Evolutionary conservation across 768 basidiomycete species (phyloP).

Genomic region (Infundibulicybe gibba): DNA sequence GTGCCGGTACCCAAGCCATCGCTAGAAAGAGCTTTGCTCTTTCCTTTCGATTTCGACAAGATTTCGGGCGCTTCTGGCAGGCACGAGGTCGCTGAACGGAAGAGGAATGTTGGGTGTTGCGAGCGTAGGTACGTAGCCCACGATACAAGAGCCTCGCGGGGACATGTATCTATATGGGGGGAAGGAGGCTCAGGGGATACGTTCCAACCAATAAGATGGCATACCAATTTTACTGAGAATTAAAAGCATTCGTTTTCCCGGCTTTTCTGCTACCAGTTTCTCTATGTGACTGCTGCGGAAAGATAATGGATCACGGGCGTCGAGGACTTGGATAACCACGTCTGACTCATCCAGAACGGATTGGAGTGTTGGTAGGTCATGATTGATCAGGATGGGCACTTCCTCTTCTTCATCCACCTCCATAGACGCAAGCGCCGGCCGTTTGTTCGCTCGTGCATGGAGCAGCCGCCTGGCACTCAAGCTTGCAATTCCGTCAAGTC

Average conservation of each 20-base stretch:
- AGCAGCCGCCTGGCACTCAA: slow-evolving; percentile 37
- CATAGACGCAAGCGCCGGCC: slow-evolving; percentile 19
- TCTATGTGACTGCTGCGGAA: slow-evolving; percentile 67
- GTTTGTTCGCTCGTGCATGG: slow-evolving; percentile 29
- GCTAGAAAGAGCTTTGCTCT: slow-evolving; percentile 36
- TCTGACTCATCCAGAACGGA: slow-evolving; percentile 76
- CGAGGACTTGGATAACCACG: slow-evolving; percentile 76
- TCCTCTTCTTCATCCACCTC: slow-evolving; percentile 48
- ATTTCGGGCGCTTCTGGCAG: slow-evolving; percentile 35
- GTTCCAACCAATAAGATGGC: slow-evolving; percentile 19
- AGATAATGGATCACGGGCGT: slow-evolving; percentile 78
- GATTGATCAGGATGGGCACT: slow-evolving; percentile 59
- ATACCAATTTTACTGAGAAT: slow-evolving; percentile 86
- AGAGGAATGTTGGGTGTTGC: slow-evolving; percentile 62
- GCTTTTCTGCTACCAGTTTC: slow-evolving; percentile 35
- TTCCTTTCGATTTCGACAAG: slow-evolving; percentile 31
- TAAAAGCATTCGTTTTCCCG: slow-evolving; percentile 51
- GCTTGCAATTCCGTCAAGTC: slow-evolving; percentile 42
- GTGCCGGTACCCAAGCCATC: slow-evolving; percentile 64
- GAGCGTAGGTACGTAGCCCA: slow-evolving; percentile 66
- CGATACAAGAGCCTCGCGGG: slow-evolving; percentile 66
- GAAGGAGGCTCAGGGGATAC: neutral
- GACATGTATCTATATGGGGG: slow-evolving; percentile 60
- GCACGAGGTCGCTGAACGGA: slow-evolving; percentile 70
- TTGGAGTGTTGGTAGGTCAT: slow-evolving; percentile 55